phyloP scores from a whole-genome alignment of 768 basidiomycete species.

The Lactarius tabidus region DNA sequence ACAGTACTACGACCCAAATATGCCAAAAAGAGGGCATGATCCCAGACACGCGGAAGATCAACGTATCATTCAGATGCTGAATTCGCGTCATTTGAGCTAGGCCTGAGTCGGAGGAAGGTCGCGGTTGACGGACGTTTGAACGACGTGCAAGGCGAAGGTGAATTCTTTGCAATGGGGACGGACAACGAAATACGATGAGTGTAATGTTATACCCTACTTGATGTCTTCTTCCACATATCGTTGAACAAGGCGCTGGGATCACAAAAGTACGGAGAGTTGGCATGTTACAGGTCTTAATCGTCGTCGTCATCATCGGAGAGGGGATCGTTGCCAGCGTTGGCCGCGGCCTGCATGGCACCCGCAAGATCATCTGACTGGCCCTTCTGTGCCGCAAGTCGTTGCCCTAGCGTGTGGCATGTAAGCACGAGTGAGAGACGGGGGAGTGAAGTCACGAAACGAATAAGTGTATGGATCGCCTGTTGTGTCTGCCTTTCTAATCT shows the following conservation, averaged over 20 bases:
- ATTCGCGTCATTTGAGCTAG: constrained; percentile 38
- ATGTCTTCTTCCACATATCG: constrained; percentile 11
- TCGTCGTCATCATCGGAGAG: constrained; percentile 53
- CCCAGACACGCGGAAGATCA: constrained; percentile 53
- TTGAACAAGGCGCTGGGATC: neutral
- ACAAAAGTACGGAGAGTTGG: constrained; percentile 6
- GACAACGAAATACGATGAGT: constrained; percentile 9
- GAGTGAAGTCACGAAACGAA: constrained; percentile 53
- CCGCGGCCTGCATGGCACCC: constrained; percentile 78
- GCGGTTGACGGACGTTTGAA: neutral
- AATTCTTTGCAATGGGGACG: constrained; percentile 12
- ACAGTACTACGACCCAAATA: constrained; percentile 29
- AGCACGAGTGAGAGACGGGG: neutral
- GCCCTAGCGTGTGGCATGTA: constrained; percentile 44
- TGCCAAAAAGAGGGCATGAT: constrained; percentile 32
- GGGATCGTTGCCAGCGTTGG: constrained; percentile 48
- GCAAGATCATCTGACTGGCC: constrained; percentile 75
- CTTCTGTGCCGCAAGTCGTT: constrained; percentile 74
- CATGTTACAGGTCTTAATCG: constrained; percentile 36
- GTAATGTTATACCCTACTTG: constrained; percentile 23
- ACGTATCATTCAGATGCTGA: constrained; percentile 57
- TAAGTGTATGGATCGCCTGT: constrained; percentile 87
- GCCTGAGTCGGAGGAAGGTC: neutral
- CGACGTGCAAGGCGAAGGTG: neutral
- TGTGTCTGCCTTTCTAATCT: constrained; percentile 91